Evolutionary conservation across 2,329 filamentous ascomycete species (phyloP).

Genomic region (Annulohypoxylon truncatum): DNA sequence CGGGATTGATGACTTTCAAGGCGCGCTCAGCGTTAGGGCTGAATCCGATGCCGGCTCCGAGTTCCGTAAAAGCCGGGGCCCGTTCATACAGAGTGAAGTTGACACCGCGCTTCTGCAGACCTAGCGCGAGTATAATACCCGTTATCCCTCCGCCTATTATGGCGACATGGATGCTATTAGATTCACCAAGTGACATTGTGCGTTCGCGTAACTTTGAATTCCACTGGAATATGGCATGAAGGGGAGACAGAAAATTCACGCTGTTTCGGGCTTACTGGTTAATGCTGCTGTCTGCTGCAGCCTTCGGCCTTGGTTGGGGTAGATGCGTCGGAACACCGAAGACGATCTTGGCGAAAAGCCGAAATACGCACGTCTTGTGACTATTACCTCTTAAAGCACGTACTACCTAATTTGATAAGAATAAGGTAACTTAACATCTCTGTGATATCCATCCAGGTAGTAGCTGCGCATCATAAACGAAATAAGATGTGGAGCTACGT

Average conservation of each 20-base stretch:
- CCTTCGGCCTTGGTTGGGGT: slow-evolving; percentile 32
- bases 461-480: not conserved
- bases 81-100: slow-evolving; percentile 61
- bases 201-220: no score
- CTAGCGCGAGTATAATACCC: slow-evolving; percentile 61
- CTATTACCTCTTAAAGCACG: not conserved
- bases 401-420: not conserved
- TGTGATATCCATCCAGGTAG: not conserved
- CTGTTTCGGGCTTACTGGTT: not conserved
- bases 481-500: slow-evolving; percentile 8
- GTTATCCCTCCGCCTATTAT: slow-evolving; percentile 65
- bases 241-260: not conserved
- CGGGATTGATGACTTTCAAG: slow-evolving; percentile 54
- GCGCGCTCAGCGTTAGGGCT: slow-evolving; percentile 63
- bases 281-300: not conserved
- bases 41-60: slow-evolving; percentile 64
- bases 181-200: slow-evolving; percentile 5
- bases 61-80: slow-evolving; percentile 56
- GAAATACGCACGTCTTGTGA: not conserved
- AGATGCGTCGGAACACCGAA: slow-evolving; percentile 34
- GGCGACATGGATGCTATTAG: slow-evolving; percentile 52
- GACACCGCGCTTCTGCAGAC: slow-evolving; percentile 57
- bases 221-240: not conserved
- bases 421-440: not conserved
- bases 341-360: not conserved